Base-by-base conservation (phyloP, 805 yeast genomes). In the Suhomyces tanzawaensis region DNA sequence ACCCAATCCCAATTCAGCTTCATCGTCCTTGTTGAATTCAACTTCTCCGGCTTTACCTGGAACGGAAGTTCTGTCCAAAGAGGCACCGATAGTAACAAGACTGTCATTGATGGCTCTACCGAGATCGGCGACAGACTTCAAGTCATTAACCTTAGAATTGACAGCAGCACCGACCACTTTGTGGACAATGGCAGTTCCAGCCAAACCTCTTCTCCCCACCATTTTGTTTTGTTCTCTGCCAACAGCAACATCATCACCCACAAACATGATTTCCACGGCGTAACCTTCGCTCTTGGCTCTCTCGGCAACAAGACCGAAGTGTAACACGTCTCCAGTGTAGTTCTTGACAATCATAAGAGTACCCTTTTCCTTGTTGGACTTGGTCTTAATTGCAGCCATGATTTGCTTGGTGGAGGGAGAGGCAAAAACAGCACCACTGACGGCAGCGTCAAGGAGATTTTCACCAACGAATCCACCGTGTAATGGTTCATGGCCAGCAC, bases 381-480 rank as follows among this genome's bases (percentile, higher is more conserved):
- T 71, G 22, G 88, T 82, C 47, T 78, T 77, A 37, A 89, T 62
- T 1, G 84, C 88, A 8, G 85, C 76, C 57, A 69, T 68, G 49
- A 90, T 85, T 62, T 90, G 98, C 52, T 81, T 85, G 1, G 96
- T 87, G n/a, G 89, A 78, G 3, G 98, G 98, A 11, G 96, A 87
- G 0, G 97, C 96, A 67, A 90, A 90, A n/a, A 87, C 74, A 37
- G 82, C 79, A 25, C 98, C 98, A 37, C 89, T 79, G 4, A 90
- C 95, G 0, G 96, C 97, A 28, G 82, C 95, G 48, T 85, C 87
- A 28, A 90, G 61, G 49, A 84, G 65, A 34, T 95, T 95, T 11
- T 78, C 72, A 9, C 97, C 97, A 16, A 90, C 89, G 58, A 80
- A 90, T 0, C 96, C 97, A 7, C 86, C 90, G 54, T 91, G 97